These are phyloP conservation scores for Phytophthora palmivora DNA, from an alignment of 352 stramenopile species.

Conservation along the genomic window DNA sequence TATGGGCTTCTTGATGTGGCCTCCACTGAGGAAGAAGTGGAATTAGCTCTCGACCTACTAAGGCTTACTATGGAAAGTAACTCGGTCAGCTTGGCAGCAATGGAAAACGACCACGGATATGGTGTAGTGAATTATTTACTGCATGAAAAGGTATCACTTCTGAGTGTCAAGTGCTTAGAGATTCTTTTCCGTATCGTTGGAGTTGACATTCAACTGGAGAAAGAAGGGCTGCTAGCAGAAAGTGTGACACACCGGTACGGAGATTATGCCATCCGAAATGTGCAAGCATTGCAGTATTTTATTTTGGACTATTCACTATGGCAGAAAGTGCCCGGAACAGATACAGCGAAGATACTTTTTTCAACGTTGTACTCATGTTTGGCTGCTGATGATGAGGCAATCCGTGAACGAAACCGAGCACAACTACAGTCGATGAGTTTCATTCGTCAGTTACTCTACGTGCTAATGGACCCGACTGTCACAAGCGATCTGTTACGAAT, in stretches of 20 bases:
- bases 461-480: constrained; percentile 67
- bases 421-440: constrained; percentile 73
- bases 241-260: constrained; percentile 7
- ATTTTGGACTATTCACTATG: constrained; percentile 78
- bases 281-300: constrained; percentile 75
- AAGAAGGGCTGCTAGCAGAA: constrained; percentile 4
- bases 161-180: constrained; percentile 45
- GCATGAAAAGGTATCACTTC: constrained; percentile 57
- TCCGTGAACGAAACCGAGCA: constrained; percentile 60
- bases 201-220: constrained; percentile 44
- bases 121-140: constrained; percentile 74
- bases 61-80: constrained; percentile 42
- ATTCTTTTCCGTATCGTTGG: constrained; percentile 65
- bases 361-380: constrained; percentile 71
- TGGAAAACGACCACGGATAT: constrained; percentile 81
- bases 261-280: constrained; percentile 63
- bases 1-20: constrained; percentile 64
- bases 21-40: constrained; percentile 45
- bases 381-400: constrained; percentile 48
- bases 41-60: constrained; percentile 55
- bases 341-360: constrained; percentile 62
- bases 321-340: constrained; percentile 42
- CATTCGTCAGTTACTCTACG: constrained; percentile 72
- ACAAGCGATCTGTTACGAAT: constrained; percentile 57
- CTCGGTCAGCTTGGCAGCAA: constrained; percentile 52